Percentiles rank a stretch among this genome's conserved stretches.
Evolutionary conservation across 2,329 filamentous ascomycete genomes (phyloP).

Genomic region (Clarireedia hainanense): DNA sequence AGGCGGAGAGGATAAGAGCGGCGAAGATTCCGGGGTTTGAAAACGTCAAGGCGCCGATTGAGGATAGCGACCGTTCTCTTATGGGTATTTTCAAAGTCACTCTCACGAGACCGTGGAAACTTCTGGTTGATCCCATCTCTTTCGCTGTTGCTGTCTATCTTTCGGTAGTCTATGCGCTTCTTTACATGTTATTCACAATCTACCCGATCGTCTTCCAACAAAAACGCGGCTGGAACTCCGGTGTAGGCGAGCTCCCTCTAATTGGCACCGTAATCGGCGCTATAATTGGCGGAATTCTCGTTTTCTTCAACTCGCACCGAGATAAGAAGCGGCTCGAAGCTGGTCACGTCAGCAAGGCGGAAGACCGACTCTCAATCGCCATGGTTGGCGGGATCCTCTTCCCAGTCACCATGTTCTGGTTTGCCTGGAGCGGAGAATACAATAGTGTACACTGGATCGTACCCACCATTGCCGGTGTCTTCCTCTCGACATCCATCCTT

Average conservation of each 20-base stretch:
- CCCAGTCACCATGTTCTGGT: conserved; percentile 43
- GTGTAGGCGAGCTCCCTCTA: conserved; percentile 56
- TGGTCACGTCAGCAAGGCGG: conserved; percentile 30
- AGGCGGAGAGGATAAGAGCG: conserved; percentile 43
- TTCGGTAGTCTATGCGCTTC: conserved; percentile 36
- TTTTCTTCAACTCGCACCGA: conserved; percentile 38
- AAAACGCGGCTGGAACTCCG: conserved; percentile 37
- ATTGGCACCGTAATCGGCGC: conserved; percentile 49
- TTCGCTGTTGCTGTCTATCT: conserved; percentile 79
- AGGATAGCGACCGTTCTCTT: conserved; percentile 49
- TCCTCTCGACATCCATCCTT: conserved; percentile 34
- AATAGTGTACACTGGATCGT: conserved; percentile 41
- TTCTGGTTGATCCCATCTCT: conserved; percentile 83
- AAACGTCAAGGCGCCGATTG: conserved; percentile 46
- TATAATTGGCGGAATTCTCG: conserved; percentile 31
- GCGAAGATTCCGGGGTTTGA: conserved; percentile 44
- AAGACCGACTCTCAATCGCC: conserved; percentile 46
- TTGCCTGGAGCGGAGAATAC: conserved; percentile 43
- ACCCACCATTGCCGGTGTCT: conserved; percentile 36
- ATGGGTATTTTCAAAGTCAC: conserved; percentile 59
- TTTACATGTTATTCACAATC: conserved; percentile 28
- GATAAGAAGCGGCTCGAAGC: conserved; percentile 30
- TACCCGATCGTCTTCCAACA: conserved; percentile 27
- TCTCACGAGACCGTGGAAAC: conserved; percentile 84
- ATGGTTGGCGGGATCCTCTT: conserved; percentile 45